Evolutionary conservation across 306 rosid species (phyloP).

Genomic region (Fagus sylvatica): DNA sequence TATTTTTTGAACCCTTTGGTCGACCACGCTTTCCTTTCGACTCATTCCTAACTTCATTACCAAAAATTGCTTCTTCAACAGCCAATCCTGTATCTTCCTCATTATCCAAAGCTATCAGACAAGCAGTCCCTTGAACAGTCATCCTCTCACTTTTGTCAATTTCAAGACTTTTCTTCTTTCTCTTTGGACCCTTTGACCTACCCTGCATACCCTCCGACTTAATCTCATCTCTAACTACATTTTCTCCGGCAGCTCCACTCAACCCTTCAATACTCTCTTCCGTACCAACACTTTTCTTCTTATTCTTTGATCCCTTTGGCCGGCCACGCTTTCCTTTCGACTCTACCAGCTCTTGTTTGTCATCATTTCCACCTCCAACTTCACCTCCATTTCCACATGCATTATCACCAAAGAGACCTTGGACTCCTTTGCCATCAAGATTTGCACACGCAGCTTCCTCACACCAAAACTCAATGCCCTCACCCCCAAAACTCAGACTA

Average conservation of each 20-base stretch:
- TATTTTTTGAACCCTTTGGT: slow-evolving; percentile 37
- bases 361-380: slow-evolving; percentile 15
- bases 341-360: slow-evolving; percentile 8
- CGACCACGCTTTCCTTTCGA: slow-evolving; percentile 30
- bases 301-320: slow-evolving; percentile 36
- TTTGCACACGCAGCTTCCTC: slow-evolving; percentile 4
- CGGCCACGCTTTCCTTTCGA: slow-evolving; percentile 32
- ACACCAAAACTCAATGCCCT: background rate
- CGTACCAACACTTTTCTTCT: slow-evolving; percentile 6
- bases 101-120: slow-evolving; percentile 7
- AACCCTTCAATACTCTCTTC: slow-evolving; percentile 19
- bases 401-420: slow-evolving; percentile 26
- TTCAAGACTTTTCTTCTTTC: slow-evolving; percentile 21
- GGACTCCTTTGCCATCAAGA: slow-evolving; percentile 16
- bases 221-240: slow-evolving; percentile 21
- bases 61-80: slow-evolving; percentile 1
- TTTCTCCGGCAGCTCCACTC: slow-evolving; percentile 21
- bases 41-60: slow-evolving; percentile 26
- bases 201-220: slow-evolving; percentile 29
- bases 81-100: slow-evolving; percentile 10
- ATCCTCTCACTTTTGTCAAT: background rate
- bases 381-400: slow-evolving; percentile 24
- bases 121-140: slow-evolving; percentile 12
- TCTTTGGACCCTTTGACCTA: slow-evolving; percentile 39
- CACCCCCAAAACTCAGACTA: slow-evolving; percentile 17